A percentile compares a stretch with the other conserved stretches of the same genome.
Evolutionary conservation across 2,329 filamentous ascomycete species (phyloP).

Genomic region (Ceratocystis destructans): DNA sequence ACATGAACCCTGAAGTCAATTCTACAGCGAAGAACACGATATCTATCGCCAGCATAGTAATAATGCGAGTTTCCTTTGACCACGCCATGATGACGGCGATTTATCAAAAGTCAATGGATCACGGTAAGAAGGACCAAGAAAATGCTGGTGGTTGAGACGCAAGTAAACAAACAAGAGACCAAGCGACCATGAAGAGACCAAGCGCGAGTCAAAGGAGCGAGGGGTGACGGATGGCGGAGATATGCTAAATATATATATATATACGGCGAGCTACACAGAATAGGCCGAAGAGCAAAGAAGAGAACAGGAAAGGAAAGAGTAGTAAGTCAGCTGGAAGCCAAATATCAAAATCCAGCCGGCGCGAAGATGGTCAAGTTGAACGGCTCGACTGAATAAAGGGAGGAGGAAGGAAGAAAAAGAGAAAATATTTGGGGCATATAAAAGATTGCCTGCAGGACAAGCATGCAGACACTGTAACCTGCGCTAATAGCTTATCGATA

Average conservation of each 20-base stretch:
- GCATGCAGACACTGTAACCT: too few relatives aligned
- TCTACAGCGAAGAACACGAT: slow-evolving; percentile 81
- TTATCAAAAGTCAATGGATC: not conserved
- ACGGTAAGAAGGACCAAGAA: not conserved
- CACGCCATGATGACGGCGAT: slow-evolving; percentile 49
- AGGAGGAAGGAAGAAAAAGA: too few relatives aligned
- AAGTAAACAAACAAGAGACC: not conserved
- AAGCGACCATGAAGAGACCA: not conserved
- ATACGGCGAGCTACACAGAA: too few relatives aligned
- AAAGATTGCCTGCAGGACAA: too few relatives aligned
- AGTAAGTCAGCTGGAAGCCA: too few relatives aligned
- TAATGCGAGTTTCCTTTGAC: slow-evolving; percentile 85
- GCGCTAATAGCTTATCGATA: too few relatives aligned
- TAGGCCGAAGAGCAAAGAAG: not conserved
- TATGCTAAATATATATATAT: too few relatives aligned
- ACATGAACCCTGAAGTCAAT: slow-evolving; percentile 68
- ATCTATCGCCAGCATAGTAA: slow-evolving; percentile 86
- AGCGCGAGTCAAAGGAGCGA: not conserved
- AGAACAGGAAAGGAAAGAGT: not conserved
- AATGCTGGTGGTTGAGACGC: not conserved
- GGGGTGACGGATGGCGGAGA: not conserved
- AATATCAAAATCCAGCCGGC: too few relatives aligned
- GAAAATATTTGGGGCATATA: too few relatives aligned
- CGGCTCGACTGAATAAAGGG: too few relatives aligned
- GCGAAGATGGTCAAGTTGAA: too few relatives aligned